Percentiles rank a stretch among this genome's conserved stretches.
These are phyloP conservation scores for Theileria equi DNA, from an alignment of 169 alveolate genomes.

Conservation along the genomic window DNA sequence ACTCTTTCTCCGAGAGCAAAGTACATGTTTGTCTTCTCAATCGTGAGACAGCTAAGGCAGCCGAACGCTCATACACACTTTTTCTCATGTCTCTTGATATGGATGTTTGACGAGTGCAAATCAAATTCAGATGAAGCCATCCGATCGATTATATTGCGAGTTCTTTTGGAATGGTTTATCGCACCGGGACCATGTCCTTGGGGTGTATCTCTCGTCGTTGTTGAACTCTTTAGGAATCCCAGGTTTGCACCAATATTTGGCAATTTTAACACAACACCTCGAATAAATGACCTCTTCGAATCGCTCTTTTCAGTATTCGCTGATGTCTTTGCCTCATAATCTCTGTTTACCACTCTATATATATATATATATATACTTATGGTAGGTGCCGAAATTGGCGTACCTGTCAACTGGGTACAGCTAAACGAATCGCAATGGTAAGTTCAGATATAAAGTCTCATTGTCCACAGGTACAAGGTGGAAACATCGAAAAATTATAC, in stretches of 20 bases:
- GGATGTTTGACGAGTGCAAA: conserved; percentile 84
- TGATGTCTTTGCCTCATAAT: conserved; percentile 15
- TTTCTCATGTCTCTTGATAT: conserved; percentile 84
- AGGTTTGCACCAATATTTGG: conserved; percentile 68
- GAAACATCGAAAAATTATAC: conserved; percentile 41
- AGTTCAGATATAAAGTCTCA: background rate
- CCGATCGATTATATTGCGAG: conserved; percentile 90
- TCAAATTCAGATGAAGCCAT: conserved; percentile 70
- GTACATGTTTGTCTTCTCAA: conserved; percentile 85
- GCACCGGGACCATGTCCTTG: conserved; percentile 96
- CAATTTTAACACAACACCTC: background rate
- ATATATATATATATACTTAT: background rate
- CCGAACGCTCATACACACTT: conserved; percentile 93
- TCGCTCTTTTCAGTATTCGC: conserved; percentile 16
- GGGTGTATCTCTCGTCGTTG: conserved; percentile 94
- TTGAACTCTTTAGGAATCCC: conserved; percentile 90
- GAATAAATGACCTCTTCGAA: conserved; percentile 24
- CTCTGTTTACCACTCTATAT: background rate
- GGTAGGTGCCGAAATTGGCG: conserved; percentile 35
- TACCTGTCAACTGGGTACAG: conserved; percentile 48
- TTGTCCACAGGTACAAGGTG: conserved; percentile 46
- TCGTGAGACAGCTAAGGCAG: conserved; percentile 93
- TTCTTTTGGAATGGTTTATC: conserved; percentile 87
- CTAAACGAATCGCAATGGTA: conserved; percentile 57
- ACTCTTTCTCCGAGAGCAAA: conserved; percentile 84